A percentile compares a stretch with the other conserved stretches of the same genome.
Conservation (phyloP, 495 filamentous ascomycete genomes). For the Podospora didyma region DNA sequence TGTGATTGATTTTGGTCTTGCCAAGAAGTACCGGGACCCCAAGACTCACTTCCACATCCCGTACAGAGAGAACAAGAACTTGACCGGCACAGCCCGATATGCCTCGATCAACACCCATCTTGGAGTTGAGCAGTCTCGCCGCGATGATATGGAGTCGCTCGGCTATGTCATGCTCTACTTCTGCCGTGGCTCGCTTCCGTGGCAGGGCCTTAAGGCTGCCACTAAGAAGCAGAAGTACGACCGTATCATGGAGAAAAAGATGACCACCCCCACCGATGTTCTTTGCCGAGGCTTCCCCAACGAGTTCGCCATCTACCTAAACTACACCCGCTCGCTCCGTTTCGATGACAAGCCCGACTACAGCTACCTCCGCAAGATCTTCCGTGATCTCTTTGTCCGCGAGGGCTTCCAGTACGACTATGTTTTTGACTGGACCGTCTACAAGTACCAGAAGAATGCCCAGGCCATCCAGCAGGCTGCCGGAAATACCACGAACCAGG, state of each 20-base stretch:
- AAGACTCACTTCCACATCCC: slow-evolving; percentile 99
- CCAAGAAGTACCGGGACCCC: slow-evolving; percentile 99
- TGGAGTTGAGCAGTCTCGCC: slow-evolving; percentile 97
- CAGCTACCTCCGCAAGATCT: slow-evolving; percentile 99
- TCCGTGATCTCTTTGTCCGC: slow-evolving; percentile 98
- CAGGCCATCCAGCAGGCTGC: slow-evolving; percentile 52
- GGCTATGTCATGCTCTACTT: slow-evolving; percentile 99
- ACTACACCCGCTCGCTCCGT: slow-evolving; percentile 97
- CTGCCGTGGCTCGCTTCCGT: slow-evolving; percentile 97
- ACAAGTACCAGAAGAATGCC: slow-evolving; percentile 99
- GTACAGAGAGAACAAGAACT: slow-evolving; percentile 99
- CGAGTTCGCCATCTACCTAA: slow-evolving; percentile 99
- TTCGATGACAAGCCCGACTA: slow-evolving; percentile 99
- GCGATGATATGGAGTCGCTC: slow-evolving; percentile 99
- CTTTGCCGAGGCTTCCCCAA: slow-evolving; percentile 99
- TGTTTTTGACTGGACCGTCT: slow-evolving; percentile 99
- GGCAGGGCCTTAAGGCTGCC: slow-evolving; percentile 99
- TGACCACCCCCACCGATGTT: slow-evolving; percentile 99
- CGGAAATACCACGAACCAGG: slow-evolving; percentile 44
- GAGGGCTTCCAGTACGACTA: slow-evolving; percentile 99
- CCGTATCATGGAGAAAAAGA: slow-evolving; percentile 99
- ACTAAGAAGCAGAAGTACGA: slow-evolving; percentile 99
- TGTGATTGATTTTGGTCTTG: slow-evolving; percentile 98
- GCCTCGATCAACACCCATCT: slow-evolving; percentile 99
- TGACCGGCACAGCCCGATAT: slow-evolving; percentile 98